Evolutionary conservation across 345 rosid genomes (phyloP).

Genomic region (Eucalyptus globulus): DNA sequence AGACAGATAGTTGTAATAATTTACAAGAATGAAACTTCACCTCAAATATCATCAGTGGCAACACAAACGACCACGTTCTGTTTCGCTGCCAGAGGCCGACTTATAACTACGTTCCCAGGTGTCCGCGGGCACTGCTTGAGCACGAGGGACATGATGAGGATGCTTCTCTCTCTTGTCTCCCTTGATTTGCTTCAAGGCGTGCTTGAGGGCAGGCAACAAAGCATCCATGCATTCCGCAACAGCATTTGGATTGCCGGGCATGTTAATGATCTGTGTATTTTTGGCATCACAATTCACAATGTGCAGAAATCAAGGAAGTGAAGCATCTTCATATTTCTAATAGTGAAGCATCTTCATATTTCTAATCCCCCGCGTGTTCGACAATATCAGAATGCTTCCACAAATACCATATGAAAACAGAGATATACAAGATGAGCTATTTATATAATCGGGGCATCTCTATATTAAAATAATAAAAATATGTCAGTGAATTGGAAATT

Average conservation of each 20-base stretch:
- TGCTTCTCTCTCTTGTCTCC: conserved; percentile 95
- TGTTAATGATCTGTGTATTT: conserved; percentile 62
- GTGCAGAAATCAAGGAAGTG: background rate
- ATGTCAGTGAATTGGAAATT: background rate
- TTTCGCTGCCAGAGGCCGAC: conserved; percentile 20
- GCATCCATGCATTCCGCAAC: conserved; percentile 95
- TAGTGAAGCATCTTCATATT: too few species aligned
- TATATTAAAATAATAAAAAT: background rate
- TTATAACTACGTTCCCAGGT: conserved; percentile 67
- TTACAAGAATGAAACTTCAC: background rate
- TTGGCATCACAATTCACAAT: background rate
- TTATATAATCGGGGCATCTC: background rate
- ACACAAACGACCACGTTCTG: conserved; percentile 29
- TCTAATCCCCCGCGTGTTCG: background rate
- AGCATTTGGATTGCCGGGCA: conserved; percentile 96
- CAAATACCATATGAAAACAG: background rate
- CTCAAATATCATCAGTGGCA: conserved; percentile 16
- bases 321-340: background rate
- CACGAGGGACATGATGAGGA: conserved; percentile 74
- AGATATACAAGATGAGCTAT: background rate
- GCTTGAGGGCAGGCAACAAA: conserved; percentile 73
- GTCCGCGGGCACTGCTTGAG: conserved; percentile 32
- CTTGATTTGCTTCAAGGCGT: conserved; percentile 75
- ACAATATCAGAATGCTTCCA: background rate
- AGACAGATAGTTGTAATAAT: background rate